These are phyloP conservation scores for Starmera dryadoides DNA, from an alignment of 805 yeast genomes.

Conservation along the genomic window DNA sequence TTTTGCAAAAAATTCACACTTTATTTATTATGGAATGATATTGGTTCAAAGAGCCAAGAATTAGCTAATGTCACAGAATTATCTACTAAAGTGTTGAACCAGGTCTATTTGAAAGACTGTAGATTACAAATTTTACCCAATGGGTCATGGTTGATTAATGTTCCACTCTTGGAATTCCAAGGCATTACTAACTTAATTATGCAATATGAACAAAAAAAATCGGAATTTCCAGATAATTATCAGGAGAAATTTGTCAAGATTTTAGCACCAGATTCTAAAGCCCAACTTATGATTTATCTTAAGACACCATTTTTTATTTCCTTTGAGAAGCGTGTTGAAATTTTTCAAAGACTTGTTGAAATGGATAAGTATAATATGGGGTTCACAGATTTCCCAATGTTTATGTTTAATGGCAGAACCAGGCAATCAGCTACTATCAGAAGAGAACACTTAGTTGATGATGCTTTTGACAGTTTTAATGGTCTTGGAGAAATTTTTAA, in stretches of 20 bases:
- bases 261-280: constrained; percentile 10
- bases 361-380: constrained; percentile 35
- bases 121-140: constrained; percentile 44
- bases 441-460: constrained; percentile 65
- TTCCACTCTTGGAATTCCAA: constrained; percentile 23
- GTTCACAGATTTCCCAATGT: constrained; percentile 12
- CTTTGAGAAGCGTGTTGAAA: constrained; percentile 64
- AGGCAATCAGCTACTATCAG: constrained; percentile 44
- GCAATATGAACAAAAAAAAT: constrained; percentile 34
- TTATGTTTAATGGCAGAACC: constrained; percentile 8
- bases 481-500: constrained; percentile 51
- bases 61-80: background rate
- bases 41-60: background rate
- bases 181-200: constrained; percentile 29
- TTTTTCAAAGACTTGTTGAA: constrained; percentile 59
- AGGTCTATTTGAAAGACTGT: constrained; percentile 59
- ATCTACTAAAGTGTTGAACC: constrained; percentile 42
- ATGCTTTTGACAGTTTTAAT: constrained; percentile 59
- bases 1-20: constrained; percentile 26
- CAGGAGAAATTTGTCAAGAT: constrained; percentile 7
- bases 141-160: constrained; percentile 46
- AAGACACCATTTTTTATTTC: constrained; percentile 75
- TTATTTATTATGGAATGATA: constrained; percentile 26
- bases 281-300: constrained; percentile 44
- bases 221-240: constrained; percentile 13